Evolutionary conservation across 495 filamentous ascomycete genomes (phyloP), one percentile per base, ranked within the genome.

Genomic region (Astrothelium macrocarpum): DNA sequence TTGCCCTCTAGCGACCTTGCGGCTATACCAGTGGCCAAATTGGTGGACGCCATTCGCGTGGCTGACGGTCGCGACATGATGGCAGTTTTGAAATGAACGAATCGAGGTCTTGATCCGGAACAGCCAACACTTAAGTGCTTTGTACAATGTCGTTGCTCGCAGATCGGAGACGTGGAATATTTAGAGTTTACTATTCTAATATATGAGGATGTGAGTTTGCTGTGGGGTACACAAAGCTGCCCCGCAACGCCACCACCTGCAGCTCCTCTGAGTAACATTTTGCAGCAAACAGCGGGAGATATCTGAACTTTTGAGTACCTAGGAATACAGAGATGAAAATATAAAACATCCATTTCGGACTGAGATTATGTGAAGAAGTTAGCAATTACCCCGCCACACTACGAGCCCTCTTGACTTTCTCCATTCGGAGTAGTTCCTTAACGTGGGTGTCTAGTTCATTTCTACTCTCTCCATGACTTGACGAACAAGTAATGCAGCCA

Each of bases 1-100:
- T 71, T 72, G 53, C 74, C 73, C 31, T 77, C 73, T 10, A 76
- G 67, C 12, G 65, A 42, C 45, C 71, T 68, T 12, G 26, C 25
- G 10, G 23, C 39, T 25, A 59, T 29, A 25, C 63, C 65, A 14
- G 53, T 59, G 23, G 18, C 31, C 9, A 73, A 59, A 64, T 71
- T 73, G 18, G 71, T 73, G 2, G 69, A 71, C 2, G 61, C 61
- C 16, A 63, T 68, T 18, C 71, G 56, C n/a, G 53, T 32, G 5
- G 59, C n/a, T 14, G 25, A 28, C 32, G 71, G 71, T 60, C 65
- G 59, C 20, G 69, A 73, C 67, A 71, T 72, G 2, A 29, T 28
- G 25, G 5, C 23, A 29, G 29, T n/a, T 29, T 56, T n/a, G 9
- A 25, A 29, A 5, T 5, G 16, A 5, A 9, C 23, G 10, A 29